Evolutionary conservation across 257 asterid genomes (phyloP).

Genomic region (Przewalskia tangutica): DNA sequence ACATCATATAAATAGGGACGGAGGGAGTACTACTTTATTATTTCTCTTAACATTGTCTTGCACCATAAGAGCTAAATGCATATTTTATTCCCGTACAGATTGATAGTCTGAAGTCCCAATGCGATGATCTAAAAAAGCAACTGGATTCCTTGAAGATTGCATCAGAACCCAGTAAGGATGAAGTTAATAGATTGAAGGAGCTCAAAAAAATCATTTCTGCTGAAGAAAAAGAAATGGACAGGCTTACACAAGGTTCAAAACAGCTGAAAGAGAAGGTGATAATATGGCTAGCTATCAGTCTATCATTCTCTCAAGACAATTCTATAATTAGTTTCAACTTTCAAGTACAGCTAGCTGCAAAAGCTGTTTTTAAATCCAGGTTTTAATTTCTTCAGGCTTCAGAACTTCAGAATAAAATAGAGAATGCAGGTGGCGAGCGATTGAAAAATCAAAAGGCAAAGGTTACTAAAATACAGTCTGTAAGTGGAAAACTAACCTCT

Average conservation of each 20-base stretch:
- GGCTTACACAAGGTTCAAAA: slow-evolving; percentile 61
- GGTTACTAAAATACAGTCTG: slow-evolving; percentile 60
- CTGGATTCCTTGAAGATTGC: slow-evolving; percentile 49
- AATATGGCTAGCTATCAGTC: not conserved
- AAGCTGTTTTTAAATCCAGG: not conserved
- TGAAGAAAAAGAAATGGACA: slow-evolving; percentile 66
- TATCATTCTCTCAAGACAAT: not conserved
- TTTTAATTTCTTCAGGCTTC: slow-evolving; percentile 34
- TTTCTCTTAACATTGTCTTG: not conserved
- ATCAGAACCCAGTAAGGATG: slow-evolving; percentile 41
- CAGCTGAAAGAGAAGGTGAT: slow-evolving; percentile 71
- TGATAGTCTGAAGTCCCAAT: slow-evolving; percentile 51
- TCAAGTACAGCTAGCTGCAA: not conserved
- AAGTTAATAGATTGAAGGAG: slow-evolving; percentile 51
- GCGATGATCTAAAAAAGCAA: slow-evolving; percentile 57
- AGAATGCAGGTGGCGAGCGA: slow-evolving; percentile 89
- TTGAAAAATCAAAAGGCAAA: slow-evolving; percentile 59
- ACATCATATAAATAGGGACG: too few relatives aligned
- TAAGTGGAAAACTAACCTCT: slow-evolving; percentile 24
- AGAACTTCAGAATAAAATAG: slow-evolving; percentile 80
- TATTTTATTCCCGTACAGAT: slow-evolving; percentile 27
- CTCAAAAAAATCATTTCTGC: slow-evolving; percentile 46
- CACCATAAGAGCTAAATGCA: not conserved
- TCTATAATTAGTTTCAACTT: not conserved
- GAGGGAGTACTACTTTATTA: not conserved